phyloP scores from a whole-genome alignment of 257 asterid species.

The Nicotiana noctiflora region DNA sequence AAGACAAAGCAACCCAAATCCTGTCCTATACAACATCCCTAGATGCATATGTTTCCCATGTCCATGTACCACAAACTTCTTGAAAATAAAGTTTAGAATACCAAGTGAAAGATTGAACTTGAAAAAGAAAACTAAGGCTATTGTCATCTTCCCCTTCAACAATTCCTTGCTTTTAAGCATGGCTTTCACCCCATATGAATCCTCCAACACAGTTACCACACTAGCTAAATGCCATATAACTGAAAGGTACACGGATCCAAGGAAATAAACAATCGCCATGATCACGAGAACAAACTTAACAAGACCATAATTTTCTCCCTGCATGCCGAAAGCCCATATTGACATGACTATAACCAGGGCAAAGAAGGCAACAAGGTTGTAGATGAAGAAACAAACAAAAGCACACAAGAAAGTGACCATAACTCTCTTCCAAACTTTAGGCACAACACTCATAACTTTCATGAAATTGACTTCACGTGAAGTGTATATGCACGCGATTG shows the following conservation, averaged over 20 bases:
- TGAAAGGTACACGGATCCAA: conserved; percentile 41
- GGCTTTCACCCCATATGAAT: conserved; percentile 42
- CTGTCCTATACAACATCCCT: conserved; percentile 11
- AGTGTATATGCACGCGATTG: conserved; percentile 44
- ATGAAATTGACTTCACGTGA: conserved; percentile 30
- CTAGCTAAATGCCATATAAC: conserved; percentile 57
- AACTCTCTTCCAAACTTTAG: conserved; percentile 61
- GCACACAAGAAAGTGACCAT: conserved; percentile 41
- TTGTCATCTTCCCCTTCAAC: conserved; percentile 48
- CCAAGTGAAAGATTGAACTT: conserved; percentile 21
- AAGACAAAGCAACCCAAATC: conserved; percentile 33
- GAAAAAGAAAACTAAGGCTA: conserved; percentile 28
- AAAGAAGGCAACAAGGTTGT: conserved; percentile 21
- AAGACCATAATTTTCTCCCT: background rate
- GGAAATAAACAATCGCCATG: conserved; percentile 16
- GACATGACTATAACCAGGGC: conserved; percentile 7
- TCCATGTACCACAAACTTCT: conserved; percentile 20
- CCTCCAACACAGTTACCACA: conserved; percentile 61
- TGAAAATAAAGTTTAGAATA: conserved; percentile 16
- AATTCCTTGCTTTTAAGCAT: conserved; percentile 42
- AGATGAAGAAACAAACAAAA: conserved; percentile 25
- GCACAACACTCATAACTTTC: conserved; percentile 52
- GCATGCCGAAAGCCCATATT: background rate
- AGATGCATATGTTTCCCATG: conserved; percentile 3
- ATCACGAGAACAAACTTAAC: conserved; percentile 2